Evolutionary conservation across 164 flowering plant genomes (phyloP).

Genomic region (Paratinospora sagittata): DNA sequence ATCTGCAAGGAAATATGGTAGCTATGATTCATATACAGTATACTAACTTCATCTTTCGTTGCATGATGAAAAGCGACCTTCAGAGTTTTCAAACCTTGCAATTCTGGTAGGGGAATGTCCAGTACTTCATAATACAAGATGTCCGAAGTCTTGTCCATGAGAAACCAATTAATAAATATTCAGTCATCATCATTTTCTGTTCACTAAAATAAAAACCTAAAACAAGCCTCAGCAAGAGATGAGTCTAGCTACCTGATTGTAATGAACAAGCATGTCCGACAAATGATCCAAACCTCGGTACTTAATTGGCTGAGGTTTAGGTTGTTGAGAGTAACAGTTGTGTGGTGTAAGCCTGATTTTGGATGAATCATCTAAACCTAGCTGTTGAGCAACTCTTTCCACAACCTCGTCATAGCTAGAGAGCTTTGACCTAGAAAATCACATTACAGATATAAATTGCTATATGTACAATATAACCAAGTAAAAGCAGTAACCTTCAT

Average conservation of each 20-base stretch:
- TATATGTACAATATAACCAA: not conserved
- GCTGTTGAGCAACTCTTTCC: slow-evolving; percentile 67
- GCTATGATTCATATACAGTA: slow-evolving; percentile 14
- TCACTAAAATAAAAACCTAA: not conserved
- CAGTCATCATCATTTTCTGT: not conserved
- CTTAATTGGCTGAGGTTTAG: slow-evolving; percentile 89
- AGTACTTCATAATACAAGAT: slow-evolving; percentile 87
- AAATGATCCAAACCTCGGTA: slow-evolving; percentile 80
- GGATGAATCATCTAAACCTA: slow-evolving; percentile 87
- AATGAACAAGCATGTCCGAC: slow-evolving; percentile 84
- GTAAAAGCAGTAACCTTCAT: not conserved
- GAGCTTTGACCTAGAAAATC: slow-evolving; percentile 60
- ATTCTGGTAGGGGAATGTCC: slow-evolving; percentile 90
- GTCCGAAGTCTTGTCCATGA: slow-evolving; percentile 62
- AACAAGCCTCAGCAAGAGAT: not conserved
- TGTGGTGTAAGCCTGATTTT: slow-evolving; percentile 91
- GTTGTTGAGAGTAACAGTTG: slow-evolving; percentile 94
- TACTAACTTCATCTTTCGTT: slow-evolving; percentile 73
- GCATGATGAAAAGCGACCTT: slow-evolving; percentile 90
- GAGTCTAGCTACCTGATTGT: slow-evolving; percentile 63
- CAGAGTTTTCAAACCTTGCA: slow-evolving; percentile 82
- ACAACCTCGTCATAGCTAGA: slow-evolving; percentile 90
- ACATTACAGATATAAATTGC: slow-evolving; percentile 1
- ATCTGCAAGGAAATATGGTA: not conserved
- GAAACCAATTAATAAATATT: slow-evolving; percentile 11